phyloP scores from a whole-genome alignment of 345 rosid species.

The Camelina hispida region DNA sequence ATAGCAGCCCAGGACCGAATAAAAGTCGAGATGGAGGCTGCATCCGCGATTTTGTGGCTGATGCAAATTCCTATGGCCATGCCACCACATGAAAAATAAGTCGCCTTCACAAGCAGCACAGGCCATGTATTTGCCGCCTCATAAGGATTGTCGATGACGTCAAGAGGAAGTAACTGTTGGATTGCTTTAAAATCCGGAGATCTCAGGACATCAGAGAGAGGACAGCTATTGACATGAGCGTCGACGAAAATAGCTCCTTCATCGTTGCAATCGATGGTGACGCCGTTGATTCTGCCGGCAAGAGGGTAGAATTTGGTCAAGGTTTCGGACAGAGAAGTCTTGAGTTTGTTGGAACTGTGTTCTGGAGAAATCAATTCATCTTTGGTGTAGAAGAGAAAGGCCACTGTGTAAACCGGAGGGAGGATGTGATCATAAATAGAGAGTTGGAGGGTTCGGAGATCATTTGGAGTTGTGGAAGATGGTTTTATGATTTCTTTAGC shows the following conservation, averaged over 20 bases:
- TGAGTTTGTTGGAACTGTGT: slow-evolving; percentile 36
- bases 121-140: slow-evolving; percentile 13
- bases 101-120: slow-evolving; percentile 35
- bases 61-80: slow-evolving; percentile 46
- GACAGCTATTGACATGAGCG: slow-evolving; percentile 37
- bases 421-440: slow-evolving; percentile 24
- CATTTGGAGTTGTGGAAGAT: slow-evolving; percentile 24
- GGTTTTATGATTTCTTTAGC: slow-evolving; percentile 34
- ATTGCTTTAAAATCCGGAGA: slow-evolving; percentile 34
- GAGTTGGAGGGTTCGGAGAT: slow-evolving; percentile 28
- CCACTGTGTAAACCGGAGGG: slow-evolving; percentile 12
- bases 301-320: slow-evolving; percentile 56
- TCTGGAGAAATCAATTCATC: slow-evolving; percentile 4
- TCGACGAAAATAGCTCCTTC: slow-evolving; percentile 48
- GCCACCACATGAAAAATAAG: slow-evolving; percentile 55
- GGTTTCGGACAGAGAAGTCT: slow-evolving; percentile 52
- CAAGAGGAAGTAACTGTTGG: slow-evolving; percentile 39
- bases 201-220: slow-evolving; percentile 39
- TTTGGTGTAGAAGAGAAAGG: slow-evolving; percentile 32
- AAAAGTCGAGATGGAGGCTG: slow-evolving; percentile 46
- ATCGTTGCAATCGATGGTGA: slow-evolving; percentile 50
- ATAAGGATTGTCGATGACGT: background rate
- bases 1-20: slow-evolving; percentile 33
- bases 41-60: slow-evolving; percentile 58
- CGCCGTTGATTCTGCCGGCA: slow-evolving; percentile 54